Evolutionary conservation across 257 asterid species (phyloP).

Genomic region (Solanum sejunctum): DNA sequence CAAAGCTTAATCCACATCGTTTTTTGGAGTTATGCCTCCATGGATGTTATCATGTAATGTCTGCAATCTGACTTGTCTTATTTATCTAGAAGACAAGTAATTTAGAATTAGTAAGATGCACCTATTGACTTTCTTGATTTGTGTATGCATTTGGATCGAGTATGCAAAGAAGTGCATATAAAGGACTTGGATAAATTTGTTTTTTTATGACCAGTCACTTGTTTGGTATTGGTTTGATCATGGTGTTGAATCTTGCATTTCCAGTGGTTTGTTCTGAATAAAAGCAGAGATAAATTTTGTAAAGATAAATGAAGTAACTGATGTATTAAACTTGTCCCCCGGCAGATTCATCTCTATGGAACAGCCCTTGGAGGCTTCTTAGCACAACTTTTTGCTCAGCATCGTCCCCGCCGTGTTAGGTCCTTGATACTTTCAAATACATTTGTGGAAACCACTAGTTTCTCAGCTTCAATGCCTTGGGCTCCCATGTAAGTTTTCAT

Average conservation of each 20-base stretch:
- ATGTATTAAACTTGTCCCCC: background rate
- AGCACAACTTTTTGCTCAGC: slow-evolving; percentile 94
- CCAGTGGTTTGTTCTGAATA: background rate
- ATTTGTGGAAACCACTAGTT: slow-evolving; percentile 78
- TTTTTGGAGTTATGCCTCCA: background rate
- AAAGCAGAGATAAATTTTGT: background rate
- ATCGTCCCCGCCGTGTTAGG: slow-evolving; percentile 90
- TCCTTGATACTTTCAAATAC: slow-evolving; percentile 92
- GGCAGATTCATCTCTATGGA: slow-evolving; percentile 88
- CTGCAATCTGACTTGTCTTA: background rate
- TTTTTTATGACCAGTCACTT: background rate
- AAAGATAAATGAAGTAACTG: background rate
- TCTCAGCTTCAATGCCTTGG: slow-evolving; percentile 96
- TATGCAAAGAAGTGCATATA: background rate
- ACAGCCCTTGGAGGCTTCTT: slow-evolving; percentile 97
- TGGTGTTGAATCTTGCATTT: background rate
- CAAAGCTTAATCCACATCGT: background rate
- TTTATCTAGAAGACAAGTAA: background rate
- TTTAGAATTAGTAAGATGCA: background rate
- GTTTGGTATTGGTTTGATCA: background rate
- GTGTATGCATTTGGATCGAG: background rate
- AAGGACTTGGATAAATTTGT: background rate
- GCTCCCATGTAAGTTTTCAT: slow-evolving; percentile 66
- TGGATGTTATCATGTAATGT: background rate
- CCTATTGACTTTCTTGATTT: background rate